Base-by-base conservation (phyloP, 2,329 filamentous ascomycete genomes). In the Sporothrix curviconia region DNA sequence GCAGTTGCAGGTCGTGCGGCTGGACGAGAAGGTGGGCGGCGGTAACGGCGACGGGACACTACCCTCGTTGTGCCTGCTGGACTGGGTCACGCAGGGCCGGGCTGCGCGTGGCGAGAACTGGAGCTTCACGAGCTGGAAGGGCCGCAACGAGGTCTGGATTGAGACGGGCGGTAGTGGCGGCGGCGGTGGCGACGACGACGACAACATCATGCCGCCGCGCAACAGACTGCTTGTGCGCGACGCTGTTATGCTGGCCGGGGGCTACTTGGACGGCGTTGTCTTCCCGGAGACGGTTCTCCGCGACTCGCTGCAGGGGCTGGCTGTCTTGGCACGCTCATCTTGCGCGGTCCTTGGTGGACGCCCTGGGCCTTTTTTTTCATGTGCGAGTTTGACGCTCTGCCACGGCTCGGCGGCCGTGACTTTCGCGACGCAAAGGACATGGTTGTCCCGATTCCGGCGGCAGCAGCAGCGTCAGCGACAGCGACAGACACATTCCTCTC, bases 51-150 rank as follows among this genome's bases (percentile, higher is more conserved):
- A 22, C 17, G 2, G 17, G 4, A 7, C n/a, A 1, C 40, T 19
- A 3, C 42, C 62, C 2, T 84, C 86, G 40, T 73, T 97, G 14
- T 95, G 91, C 67, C 79, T 95, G 2, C 76, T 96, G 46, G 94
- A 99, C 71, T 99, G 94, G 94, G 91, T 97, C 7, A 95, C 86
- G 2, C 89, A 92, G 67, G 94, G 94, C 7, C 83, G 94, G 17
- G 83, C 79, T 4, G 92, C 94, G 4, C 82, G 89, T 47, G 92
- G 91, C 24, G 94, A 99, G 72, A 80, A 90, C 62, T 99, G 94
- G 94, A 86, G 85, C 64, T 85, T 96, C 60, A 75, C 80, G 57
- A 80, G 79, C 61, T 97, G 94, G 84, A 82, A 78, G 59, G 91
- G 90, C 9, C 81, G 88, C 62, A 97, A 96, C 68, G 94, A 99